Evolutionary conservation across 1,284 basidiomycete species (phyloP).

Genomic region (Cutaneotrichosporon dermatis): DNA sequence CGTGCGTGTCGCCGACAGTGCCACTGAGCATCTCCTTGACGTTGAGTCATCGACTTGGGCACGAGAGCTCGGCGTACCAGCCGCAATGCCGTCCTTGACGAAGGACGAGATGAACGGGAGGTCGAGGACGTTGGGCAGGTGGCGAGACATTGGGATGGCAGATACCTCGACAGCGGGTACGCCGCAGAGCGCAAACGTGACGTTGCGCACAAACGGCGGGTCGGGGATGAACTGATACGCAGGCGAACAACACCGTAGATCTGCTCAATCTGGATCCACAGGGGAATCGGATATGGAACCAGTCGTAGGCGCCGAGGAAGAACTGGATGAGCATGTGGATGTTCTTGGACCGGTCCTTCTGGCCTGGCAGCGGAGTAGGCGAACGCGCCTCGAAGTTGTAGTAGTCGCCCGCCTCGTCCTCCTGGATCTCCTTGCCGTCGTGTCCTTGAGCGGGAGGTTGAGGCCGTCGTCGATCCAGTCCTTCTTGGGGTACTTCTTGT

Average conservation of each 20-base stretch:
- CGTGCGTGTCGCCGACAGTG: constrained; percentile 62
- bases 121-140: constrained; percentile 75
- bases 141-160: constrained; percentile 64
- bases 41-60: constrained; percentile 71
- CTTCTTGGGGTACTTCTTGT: constrained; percentile 55
- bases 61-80: constrained; percentile 63
- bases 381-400: constrained; percentile 72
- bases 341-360: constrained; percentile 55
- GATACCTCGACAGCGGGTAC: constrained; percentile 70
- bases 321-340: constrained; percentile 69
- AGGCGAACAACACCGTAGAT: constrained; percentile 65
- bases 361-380: constrained; percentile 65
- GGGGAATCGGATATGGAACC: constrained; percentile 48
- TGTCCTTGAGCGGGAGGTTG: constrained; percentile 42
- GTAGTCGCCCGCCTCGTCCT: constrained; percentile 54
- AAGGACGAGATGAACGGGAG: constrained; percentile 61
- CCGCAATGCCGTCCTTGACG: constrained; percentile 68
- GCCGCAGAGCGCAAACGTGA: constrained; percentile 69
- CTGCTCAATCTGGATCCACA: constrained; percentile 76
- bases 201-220: constrained; percentile 60
- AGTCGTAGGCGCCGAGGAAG: constrained; percentile 52
- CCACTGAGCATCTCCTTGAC: constrained; percentile 59
- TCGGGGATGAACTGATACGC: constrained; percentile 76
- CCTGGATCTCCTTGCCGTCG: constrained; percentile 45
- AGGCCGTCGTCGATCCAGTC: constrained; percentile 55